Conservation (phyloP, 108 stramenopile species). For the Nitzschia sp. region DNA sequence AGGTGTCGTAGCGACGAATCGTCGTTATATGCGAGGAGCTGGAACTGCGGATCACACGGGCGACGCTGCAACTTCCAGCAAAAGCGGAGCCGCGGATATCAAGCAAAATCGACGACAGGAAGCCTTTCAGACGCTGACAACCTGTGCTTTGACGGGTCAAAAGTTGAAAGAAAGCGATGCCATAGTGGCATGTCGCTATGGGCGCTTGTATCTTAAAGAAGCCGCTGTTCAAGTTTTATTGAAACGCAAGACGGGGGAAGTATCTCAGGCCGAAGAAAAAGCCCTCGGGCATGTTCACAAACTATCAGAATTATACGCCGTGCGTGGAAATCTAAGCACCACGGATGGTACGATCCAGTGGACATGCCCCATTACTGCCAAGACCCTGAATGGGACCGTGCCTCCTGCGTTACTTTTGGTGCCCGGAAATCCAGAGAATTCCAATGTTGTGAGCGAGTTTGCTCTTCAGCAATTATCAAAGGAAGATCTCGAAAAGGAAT, state of each 20-base stretch:
- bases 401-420: slow-evolving; percentile 58
- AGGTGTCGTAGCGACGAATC: slow-evolving; percentile 79
- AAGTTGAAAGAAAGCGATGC: slow-evolving; percentile 36
- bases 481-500: slow-evolving; percentile 59
- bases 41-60: slow-evolving; percentile 77
- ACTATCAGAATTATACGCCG: slow-evolving; percentile 68
- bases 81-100: slow-evolving; percentile 5
- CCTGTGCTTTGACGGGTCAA: slow-evolving; percentile 61
- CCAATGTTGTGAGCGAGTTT: slow-evolving; percentile 72
- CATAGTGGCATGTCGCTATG: slow-evolving; percentile 76
- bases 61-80: slow-evolving; percentile 41
- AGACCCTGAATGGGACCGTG: slow-evolving; percentile 64
- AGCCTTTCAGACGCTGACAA: slow-evolving; percentile 43
- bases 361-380: slow-evolving; percentile 72
- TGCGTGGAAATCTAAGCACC: slow-evolving; percentile 51
- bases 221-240: slow-evolving; percentile 78
- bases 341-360: slow-evolving; percentile 2
- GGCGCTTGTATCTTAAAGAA: slow-evolving; percentile 73
- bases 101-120: slow-evolving; percentile 41
- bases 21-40: slow-evolving; percentile 82
- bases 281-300: slow-evolving; percentile 22
- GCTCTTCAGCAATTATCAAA: slow-evolving; percentile 70
- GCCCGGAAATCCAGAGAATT: slow-evolving; percentile 33
- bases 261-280: slow-evolving; percentile 7
- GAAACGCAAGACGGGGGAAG: slow-evolving; percentile 25